These are phyloP conservation scores for Bromus sterilis DNA, from an alignment of 176 grass and related monocot species.

Conservation along the genomic window DNA sequence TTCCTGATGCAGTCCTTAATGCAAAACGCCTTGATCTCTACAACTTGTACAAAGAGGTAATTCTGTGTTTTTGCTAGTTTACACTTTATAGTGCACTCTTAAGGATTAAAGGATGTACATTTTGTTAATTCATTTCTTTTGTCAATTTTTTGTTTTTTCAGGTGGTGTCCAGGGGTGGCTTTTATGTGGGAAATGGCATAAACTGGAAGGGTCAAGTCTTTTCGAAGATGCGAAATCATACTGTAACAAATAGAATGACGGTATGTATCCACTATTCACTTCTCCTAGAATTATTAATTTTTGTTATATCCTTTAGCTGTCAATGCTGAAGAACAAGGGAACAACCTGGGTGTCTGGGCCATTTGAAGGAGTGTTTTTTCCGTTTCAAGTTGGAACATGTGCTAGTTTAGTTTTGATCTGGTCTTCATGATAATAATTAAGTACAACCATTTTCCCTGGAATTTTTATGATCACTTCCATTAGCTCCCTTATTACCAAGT, in stretches of 20 bases:
- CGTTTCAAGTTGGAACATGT: neutral
- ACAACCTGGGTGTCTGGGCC: neutral
- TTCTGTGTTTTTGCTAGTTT: conserved; percentile 9
- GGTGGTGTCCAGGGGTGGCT: conserved; percentile 96
- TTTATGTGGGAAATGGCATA: conserved; percentile 96
- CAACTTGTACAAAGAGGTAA: conserved; percentile 98
- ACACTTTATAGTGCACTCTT: neutral
- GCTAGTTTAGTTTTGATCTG: neutral
- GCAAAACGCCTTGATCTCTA: conserved; percentile 94
- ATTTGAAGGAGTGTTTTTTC: neutral
- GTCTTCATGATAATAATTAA: neutral
- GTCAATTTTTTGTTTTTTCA: conserved; percentile 30
- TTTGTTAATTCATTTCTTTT: neutral
- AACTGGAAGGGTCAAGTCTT: conserved; percentile 99
- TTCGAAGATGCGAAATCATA: conserved; percentile 94
- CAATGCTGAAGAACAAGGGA: neutral
- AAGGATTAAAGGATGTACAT: neutral
- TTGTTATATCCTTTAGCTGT: neutral
- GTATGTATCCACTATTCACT: conserved; percentile 37
- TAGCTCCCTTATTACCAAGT: neutral
- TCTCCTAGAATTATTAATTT: neutral
- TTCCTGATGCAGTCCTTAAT: conserved; percentile 95
- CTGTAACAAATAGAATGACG: conserved; percentile 80
- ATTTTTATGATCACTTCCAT: neutral
- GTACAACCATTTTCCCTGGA: neutral